These are phyloP conservation scores for carrot (Daucus carota) DNA, from an alignment of 129 eudicot species.

Conservation along the genomic window DH1_v3.0 NC_030385.2:43766001-43766500, in stretches of 20 bases:
- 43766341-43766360: constrained; percentile 73
- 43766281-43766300: neutral
- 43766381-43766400: constrained; percentile 61
- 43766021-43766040: neutral
- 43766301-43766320: neutral
- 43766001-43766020: neutral
- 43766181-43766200: neutral
- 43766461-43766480: constrained; percentile 86
- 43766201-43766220: neutral
- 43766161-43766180: neutral
- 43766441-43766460: constrained; percentile 86
- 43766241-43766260: neutral
- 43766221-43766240: no score
- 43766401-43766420: constrained; percentile 61
- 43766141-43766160: neutral
- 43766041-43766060: neutral
- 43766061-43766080: neutral
- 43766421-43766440: constrained; percentile 72
- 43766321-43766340: neutral
- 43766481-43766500: constrained; percentile 49
- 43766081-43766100: constrained; percentile 2
- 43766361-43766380: constrained; percentile 55
- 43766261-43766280: neutral
- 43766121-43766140: neutral
- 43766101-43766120: neutral